Conservation (phyloP, 2,329 filamentous ascomycete genomes). For the Tolypocladium cylindrosporum region DNA sequence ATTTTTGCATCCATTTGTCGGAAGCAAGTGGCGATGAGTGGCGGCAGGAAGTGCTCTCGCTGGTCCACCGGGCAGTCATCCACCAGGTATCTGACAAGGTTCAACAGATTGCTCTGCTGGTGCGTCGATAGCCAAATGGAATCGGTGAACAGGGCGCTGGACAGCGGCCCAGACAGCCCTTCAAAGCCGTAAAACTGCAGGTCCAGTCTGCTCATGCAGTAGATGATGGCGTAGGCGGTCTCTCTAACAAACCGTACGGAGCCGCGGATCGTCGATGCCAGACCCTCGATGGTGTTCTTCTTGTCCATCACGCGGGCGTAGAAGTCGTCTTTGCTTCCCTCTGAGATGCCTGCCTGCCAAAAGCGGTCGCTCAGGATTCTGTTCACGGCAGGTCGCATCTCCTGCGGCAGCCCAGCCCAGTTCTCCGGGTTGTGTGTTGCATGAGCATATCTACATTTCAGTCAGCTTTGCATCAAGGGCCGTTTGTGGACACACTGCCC, state of each 20-base stretch:
- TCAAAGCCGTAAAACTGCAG: constrained; percentile 84
- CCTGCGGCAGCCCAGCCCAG: constrained; percentile 66
- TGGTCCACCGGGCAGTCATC: constrained; percentile 81
- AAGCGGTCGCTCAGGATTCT: constrained; percentile 88
- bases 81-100: constrained; percentile 78
- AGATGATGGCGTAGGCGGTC: constrained; percentile 87
- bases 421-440: constrained; percentile 80
- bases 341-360: constrained; percentile 96
- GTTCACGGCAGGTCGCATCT: constrained; percentile 68
- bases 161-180: constrained; percentile 73
- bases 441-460: constrained; percentile 60
- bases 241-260: constrained; percentile 85
- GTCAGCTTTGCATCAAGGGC: not conserved
- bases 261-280: constrained; percentile 86
- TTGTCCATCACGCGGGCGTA: constrained; percentile 86
- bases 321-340: constrained; percentile 92
- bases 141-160: constrained; percentile 74
- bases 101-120: constrained; percentile 87
- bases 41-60: constrained; percentile 72
- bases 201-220: constrained; percentile 81
- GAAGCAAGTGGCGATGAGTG: constrained; percentile 73
- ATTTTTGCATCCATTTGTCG: constrained; percentile 82
- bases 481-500: too few species aligned
- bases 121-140: constrained; percentile 79
- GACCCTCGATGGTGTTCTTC: constrained; percentile 80